These are phyloP conservation scores for Cordyceps militaris DNA, from an alignment of 2,329 filamentous ascomycete genomes.

Conservation along the genomic window DNA sequence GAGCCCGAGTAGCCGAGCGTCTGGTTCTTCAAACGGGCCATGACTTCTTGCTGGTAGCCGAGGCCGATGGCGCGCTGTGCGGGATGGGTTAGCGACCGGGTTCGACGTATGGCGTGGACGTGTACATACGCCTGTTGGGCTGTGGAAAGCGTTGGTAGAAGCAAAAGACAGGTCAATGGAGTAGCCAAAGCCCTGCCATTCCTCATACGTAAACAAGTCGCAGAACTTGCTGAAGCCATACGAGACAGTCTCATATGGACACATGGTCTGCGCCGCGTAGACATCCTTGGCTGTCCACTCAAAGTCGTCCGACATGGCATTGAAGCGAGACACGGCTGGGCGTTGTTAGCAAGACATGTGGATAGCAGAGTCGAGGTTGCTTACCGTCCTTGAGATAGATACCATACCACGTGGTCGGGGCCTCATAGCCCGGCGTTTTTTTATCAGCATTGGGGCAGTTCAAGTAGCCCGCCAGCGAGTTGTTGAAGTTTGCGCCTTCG, in stretches of 20 bases:
- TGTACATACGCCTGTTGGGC: conserved; percentile 49
- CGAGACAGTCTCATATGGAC: conserved; percentile 71
- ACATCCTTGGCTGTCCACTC: conserved; percentile 59
- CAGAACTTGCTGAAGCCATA: conserved; percentile 71
- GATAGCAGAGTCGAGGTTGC: conserved; percentile 2
- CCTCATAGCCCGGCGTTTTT: conserved; percentile 45
- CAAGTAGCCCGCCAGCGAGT: conserved; percentile 60
- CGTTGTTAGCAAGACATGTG: background rate
- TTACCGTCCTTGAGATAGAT: conserved; percentile 57
- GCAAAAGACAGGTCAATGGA: conserved; percentile 60
- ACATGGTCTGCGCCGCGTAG: conserved; percentile 64
- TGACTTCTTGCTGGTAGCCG: conserved; percentile 65
- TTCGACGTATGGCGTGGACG: background rate
- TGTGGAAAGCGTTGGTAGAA: conserved; percentile 54
- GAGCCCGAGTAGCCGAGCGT: conserved; percentile 51
- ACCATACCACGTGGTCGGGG: conserved; percentile 50
- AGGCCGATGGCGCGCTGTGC: conserved; percentile 60
- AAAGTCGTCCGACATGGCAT: conserved; percentile 45
- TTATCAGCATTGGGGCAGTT: conserved; percentile 56
- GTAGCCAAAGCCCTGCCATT: conserved; percentile 69
- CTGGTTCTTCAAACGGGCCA: conserved; percentile 63
- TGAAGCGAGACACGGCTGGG: conserved; percentile 52
- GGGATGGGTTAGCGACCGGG: background rate
- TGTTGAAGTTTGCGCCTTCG: conserved; percentile 58
- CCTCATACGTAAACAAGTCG: conserved; percentile 64